phyloP scores from a whole-genome alignment of 805 yeast genomes.

The Millerozyma miso region DNA sequence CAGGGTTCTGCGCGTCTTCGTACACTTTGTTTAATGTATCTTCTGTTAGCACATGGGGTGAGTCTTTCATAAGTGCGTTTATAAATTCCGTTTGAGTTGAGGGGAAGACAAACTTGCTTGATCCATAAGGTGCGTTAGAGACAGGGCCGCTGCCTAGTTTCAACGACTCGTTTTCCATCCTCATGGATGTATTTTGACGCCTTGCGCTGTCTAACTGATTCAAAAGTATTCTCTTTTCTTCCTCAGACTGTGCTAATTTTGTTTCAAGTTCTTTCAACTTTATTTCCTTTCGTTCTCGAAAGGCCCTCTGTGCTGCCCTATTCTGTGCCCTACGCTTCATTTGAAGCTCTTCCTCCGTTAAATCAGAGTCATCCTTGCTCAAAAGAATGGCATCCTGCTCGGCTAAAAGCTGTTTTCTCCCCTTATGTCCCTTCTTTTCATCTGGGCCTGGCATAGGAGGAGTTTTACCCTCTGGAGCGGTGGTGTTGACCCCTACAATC shows the following conservation, averaged over 20 bases:
- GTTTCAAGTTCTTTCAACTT: conserved; percentile 63
- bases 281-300: conserved; percentile 75
- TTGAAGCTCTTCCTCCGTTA: conserved; percentile 40
- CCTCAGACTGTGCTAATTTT: conserved; percentile 55
- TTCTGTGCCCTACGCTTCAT: conserved; percentile 71
- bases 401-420: conserved; percentile 25
- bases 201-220: conserved; percentile 49
- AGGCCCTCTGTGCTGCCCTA: conserved; percentile 85
- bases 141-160: conserved; percentile 20
- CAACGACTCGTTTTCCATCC: conserved; percentile 59
- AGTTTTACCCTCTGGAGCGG: neutral
- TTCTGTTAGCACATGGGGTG: conserved; percentile 17
- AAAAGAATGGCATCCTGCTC: conserved; percentile 35
- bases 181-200: conserved; percentile 51
- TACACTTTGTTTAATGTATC: conserved; percentile 28
- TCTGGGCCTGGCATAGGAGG: conserved; percentile 1
- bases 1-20: conserved; percentile 33
- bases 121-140: conserved; percentile 1
- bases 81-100: conserved; percentile 31
- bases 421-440: conserved; percentile 8
- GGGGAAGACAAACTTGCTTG: conserved; percentile 30
- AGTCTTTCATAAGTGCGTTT: conserved; percentile 21
- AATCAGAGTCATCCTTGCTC: conserved; percentile 33
- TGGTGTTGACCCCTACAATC: neutral
- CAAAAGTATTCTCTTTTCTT: conserved; percentile 42